phyloP scores from a whole-genome alignment of 257 asterid species.

The Anisodus tanguticus region DNA sequence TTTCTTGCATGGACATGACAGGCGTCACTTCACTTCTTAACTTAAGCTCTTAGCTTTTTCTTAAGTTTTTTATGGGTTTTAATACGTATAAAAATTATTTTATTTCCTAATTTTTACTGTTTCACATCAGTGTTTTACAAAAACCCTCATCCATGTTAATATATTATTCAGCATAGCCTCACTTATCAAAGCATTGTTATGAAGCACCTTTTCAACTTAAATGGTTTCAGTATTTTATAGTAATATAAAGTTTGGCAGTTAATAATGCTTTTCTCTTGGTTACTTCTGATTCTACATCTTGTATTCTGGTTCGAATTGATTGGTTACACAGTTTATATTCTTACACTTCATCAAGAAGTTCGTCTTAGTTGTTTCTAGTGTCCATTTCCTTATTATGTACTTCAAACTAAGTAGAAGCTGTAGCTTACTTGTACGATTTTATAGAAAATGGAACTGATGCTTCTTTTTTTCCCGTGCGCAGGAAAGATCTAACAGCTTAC shows the following conservation, averaged over 20 bases:
- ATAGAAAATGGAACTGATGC: constrained; percentile 11
- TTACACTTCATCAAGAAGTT: background rate
- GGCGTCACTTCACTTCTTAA: background rate
- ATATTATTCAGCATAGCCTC: background rate
- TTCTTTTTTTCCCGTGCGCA: constrained; percentile 29
- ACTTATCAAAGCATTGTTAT: background rate
- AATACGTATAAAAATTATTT: background rate
- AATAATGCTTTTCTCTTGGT: background rate
- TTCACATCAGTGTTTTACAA: background rate
- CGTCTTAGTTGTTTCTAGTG: background rate
- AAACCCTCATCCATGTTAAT: background rate
- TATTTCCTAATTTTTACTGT: background rate
- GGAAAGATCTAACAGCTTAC: constrained; percentile 38
- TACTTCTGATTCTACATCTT: background rate
- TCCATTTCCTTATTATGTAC: background rate
- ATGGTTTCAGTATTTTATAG: background rate
- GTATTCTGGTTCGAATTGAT: background rate
- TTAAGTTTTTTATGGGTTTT: background rate
- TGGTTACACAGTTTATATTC: background rate
- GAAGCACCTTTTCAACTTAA: background rate
- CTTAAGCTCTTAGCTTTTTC: background rate
- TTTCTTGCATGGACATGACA: background rate
- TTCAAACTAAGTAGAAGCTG: constrained; percentile 11
- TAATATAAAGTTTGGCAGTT: background rate
- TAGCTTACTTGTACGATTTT: background rate